Base-by-base conservation (phyloP, 306 rosid species). In the Prosopis cineraria region DNA sequence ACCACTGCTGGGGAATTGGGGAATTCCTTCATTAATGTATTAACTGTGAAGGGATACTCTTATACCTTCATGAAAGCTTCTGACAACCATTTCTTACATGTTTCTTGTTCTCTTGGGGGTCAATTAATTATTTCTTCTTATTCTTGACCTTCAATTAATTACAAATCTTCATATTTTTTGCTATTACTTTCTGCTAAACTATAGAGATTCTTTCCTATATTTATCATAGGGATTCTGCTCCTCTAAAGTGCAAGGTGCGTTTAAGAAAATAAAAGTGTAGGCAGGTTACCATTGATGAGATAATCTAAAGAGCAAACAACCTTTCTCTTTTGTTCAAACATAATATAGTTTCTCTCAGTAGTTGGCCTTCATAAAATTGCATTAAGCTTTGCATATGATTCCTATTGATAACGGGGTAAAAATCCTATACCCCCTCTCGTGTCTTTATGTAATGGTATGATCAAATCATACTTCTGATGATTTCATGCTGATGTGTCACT, bases 391-490 rank as follows among this genome's bases (percentile, higher is more conserved):
- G 31, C 41, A 37, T 75, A 50, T 64, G 37, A 27, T n/a, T 50
- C 24, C 56, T 37, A 33, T 53, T 79, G 75, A 73, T 68, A 78
- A 50, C 59, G 39, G 19, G 55, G 41, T 69, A 69, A 27, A 50
- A 62, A 70, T 75, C 30, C 40, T 34, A 48, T 73, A 43, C 34
- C 63, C 10, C 47, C 59, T 48, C 48, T 24, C 24, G 3, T 62
- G 30, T 68, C 25, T 34, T 41, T 36, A 12, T 70, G 7, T 22
- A 13, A 55, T 50, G 20, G 39, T 64, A 25, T 41, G 36, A 44
- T 69, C 43, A 70, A 50, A 20, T 69, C 63, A 11, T 68, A 70
- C 40, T 40, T 55, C 11, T 20, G 17, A 45, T 64, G 76, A 19
- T 33, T 17, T 55, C 39, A 62, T 67, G 72, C 45, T 67, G 65